A percentile compares a stretch with the other conserved stretches of the same genome.
phyloP scores from a whole-genome alignment of 2,329 filamentous ascomycete genomes.

The Aspergillus sp. region DNA sequence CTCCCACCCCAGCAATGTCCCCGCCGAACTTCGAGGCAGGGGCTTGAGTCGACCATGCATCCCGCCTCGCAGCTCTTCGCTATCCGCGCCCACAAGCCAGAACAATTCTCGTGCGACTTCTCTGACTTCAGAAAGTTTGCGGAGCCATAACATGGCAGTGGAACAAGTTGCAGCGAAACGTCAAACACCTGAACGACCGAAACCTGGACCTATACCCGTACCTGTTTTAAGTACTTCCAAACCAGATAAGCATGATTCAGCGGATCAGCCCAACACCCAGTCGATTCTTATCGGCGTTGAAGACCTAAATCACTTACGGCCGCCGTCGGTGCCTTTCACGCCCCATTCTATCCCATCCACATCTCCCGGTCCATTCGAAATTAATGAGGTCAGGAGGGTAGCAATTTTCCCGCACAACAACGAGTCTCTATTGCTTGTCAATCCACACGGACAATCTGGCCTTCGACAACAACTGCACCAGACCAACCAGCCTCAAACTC shows the following conservation, averaged over 20 bases:
- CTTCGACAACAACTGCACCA: conserved; percentile 30
- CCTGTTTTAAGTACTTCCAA: conserved; percentile 23
- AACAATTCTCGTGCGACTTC: conserved; percentile 47
- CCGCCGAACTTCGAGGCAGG: conserved; percentile 30
- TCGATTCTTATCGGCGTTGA: conserved; percentile 38
- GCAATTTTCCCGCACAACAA: conserved; percentile 65
- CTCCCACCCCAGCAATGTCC: conserved; percentile 28
- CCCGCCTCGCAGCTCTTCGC: conserved; percentile 44
- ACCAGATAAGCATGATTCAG: conserved; percentile 15
- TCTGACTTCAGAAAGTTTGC: conserved; percentile 44
- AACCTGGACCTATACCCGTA: conserved; percentile 16
- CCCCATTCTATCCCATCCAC: conserved; percentile 47
- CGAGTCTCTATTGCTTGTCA: conserved; percentile 63
- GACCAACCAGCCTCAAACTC: conserved; percentile 26
- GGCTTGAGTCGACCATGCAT: conserved; percentile 32
- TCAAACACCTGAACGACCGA: conserved; percentile 16
- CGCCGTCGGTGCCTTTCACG: conserved; percentile 51
- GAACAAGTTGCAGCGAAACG: conserved; percentile 25
- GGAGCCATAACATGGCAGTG: conserved; percentile 32
- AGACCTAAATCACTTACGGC: conserved; percentile 44
- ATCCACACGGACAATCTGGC: conserved; percentile 44
- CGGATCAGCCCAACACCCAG: conserved; percentile 35
- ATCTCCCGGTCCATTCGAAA: conserved; percentile 55
- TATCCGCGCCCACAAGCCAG: conserved; percentile 48
- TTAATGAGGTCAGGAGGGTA: conserved; percentile 62